Evolutionary conservation across 768 basidiomycete species (phyloP).

Genomic region (Lactarius hatsudake): DNA sequence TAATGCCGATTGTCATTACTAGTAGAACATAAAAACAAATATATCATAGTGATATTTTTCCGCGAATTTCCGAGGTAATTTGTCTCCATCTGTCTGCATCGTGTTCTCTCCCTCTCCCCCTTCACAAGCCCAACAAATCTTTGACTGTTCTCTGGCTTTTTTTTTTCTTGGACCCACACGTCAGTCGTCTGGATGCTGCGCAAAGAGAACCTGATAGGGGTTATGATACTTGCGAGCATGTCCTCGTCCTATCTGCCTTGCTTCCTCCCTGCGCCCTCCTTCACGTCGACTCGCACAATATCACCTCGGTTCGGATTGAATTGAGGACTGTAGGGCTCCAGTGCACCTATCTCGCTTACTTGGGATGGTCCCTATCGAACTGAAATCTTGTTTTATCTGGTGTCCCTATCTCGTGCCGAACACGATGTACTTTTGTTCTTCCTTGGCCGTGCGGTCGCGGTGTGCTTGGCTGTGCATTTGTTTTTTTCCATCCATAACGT

Average conservation of each 20-base stretch:
- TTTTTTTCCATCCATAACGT: conserved; percentile 9
- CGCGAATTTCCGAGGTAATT: neutral
- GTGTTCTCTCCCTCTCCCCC: neutral
- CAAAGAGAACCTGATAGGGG: neutral
- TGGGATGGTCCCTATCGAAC: neutral
- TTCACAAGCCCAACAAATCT: too few relatives aligned
- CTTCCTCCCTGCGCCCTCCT: neutral
- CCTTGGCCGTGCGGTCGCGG: neutral
- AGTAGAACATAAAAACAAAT: neutral
- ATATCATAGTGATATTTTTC: neutral
- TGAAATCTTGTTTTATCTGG: conserved; percentile 2
- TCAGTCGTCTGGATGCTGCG: neutral
- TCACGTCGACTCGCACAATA: neutral
- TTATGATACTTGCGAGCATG: neutral
- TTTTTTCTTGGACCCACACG: neutral
- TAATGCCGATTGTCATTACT: neutral
- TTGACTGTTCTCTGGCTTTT: neutral
- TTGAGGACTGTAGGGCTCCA: neutral
- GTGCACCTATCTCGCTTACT: neutral
- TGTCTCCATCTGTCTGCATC: neutral
- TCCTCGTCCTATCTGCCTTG: neutral
- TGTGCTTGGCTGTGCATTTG: conserved; percentile 1
- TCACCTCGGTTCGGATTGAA: conserved; percentile 1
- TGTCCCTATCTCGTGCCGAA: conserved; percentile 14
- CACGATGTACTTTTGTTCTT: neutral